Evolutionary conservation across 352 stramenopile genomes (phyloP), one percentile per base, ranked within the genome.

Genomic region (Phytophthora fragariaefolia): DNA sequence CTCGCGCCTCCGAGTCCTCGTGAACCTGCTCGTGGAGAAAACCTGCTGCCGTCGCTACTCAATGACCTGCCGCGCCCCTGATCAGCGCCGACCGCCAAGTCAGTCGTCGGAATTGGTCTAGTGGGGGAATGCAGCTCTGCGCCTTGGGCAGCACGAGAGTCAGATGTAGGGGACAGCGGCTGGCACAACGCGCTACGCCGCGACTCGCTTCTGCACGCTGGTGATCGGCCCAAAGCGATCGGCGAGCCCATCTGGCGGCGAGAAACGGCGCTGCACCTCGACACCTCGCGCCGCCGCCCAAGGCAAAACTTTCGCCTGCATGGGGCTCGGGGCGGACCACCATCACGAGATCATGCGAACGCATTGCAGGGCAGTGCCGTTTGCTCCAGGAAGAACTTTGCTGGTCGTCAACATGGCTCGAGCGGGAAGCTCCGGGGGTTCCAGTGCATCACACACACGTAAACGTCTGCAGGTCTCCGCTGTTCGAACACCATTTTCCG

Each of bases 181-280:
- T 54, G 38, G 55, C 40, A 68, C 60, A 42, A 53, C 46, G 68
- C 52, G 38, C 67, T 51, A 68, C 67, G 52, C 47, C 22, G n/a
- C n/a, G 62, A 62, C 69, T 73, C 50, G 48, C 58, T 76, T 73
- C 30, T 76, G 69, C 30, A 65, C 68, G 52, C 24, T 53, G 26
- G 63, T 70, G 69, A 76, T 76, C 52, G 38, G 9, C 32, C n/a
- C 30, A 30, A 55, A 46, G 48, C 26, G 69, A 76, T 76, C 52
- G 63, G 69, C 45, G 15, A 15, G 22, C 5, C 49, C 69, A 73
- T 46, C 69, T 76, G 69, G 55, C 23, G 42, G 49, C 42, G 30
- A 68, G 36, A 72, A 68, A 72, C 54, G n/a, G n/a, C n/a, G n/a
- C n/a, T n/a, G n/a, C n/a, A n/a, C n/a, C n/a, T n/a, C n/a, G n/a